Evolutionary conservation across 108 stramenopile species (phyloP).

Genomic region (Stephanodiscus minutulus): DNA sequence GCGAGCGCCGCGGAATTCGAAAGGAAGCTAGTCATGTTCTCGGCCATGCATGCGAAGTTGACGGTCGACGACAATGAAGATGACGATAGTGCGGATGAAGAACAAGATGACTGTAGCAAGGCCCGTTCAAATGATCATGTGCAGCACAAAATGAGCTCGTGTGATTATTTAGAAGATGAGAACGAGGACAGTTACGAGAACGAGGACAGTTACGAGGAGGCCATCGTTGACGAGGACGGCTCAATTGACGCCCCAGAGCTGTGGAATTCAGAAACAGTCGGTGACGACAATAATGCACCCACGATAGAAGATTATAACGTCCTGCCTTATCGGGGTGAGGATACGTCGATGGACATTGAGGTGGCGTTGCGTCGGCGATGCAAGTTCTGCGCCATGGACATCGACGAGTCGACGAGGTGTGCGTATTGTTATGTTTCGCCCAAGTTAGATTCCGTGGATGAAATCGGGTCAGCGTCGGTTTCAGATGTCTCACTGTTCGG

Average conservation of each 20-base stretch:
- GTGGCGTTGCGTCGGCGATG: not conserved
- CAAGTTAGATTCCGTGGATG: not conserved
- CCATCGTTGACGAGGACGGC: not conserved
- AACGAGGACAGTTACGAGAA: not conserved
- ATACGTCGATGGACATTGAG: not conserved
- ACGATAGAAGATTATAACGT: not conserved
- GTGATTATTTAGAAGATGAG: not conserved
- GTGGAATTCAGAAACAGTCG: not conserved
- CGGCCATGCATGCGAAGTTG: not conserved
- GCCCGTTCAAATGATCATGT: not conserved
- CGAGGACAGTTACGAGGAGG: not conserved
- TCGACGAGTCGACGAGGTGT: not conserved
- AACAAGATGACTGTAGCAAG: not conserved
- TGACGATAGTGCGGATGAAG: not conserved
- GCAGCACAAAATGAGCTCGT: not conserved
- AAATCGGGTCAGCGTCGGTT: no score
- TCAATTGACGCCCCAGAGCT: not conserved
- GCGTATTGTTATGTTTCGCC: not conserved
- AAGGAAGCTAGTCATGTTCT: slow-evolving; percentile 4
- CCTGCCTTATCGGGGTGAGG: not conserved
- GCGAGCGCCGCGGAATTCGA: not conserved
- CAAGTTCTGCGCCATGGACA: slow-evolving; percentile 3
- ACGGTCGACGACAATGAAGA: not conserved
- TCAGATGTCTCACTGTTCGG: no score
- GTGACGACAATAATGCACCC: not conserved